Conservation (phyloP, 1,284 basidiomycete species). For the Microbotryum violaceum region DNA sequence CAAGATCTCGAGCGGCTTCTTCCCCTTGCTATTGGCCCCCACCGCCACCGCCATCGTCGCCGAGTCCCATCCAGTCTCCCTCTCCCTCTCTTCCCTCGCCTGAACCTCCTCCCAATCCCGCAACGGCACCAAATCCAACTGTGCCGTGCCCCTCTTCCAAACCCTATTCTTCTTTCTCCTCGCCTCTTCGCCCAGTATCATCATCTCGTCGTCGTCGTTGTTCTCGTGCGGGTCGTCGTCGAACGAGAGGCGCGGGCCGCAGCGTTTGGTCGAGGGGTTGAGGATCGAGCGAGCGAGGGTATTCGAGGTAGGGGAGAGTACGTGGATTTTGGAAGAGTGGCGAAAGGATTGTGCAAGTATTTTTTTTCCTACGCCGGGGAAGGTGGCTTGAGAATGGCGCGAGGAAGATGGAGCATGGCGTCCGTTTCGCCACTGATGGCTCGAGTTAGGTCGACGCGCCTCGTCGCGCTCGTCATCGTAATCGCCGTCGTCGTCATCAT, state of each 20-base stretch:
- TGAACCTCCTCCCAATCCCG: slow-evolving; percentile 1
- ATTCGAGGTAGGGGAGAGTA: neutral
- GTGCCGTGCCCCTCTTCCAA: neutral
- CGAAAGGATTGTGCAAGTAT: neutral
- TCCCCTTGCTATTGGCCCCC: neutral
- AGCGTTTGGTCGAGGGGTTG: neutral
- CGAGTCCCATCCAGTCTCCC: neutral
- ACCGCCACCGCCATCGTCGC: neutral
- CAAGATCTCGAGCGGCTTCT: neutral
- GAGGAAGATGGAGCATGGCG: neutral
- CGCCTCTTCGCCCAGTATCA: neutral
- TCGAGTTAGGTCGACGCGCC: neutral
- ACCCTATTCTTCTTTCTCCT: slow-evolving; percentile 5
- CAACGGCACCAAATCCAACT: neutral
- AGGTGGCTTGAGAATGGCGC: neutral
- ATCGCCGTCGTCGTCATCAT: no score
- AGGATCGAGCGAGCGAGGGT: neutral
- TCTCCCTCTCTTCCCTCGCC: neutral
- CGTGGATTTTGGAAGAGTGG: neutral
- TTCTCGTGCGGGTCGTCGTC: slow-evolving; percentile 2
- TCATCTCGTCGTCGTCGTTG: slow-evolving; percentile 2
- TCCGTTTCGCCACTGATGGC: neutral
- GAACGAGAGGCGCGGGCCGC: slow-evolving; percentile 4
- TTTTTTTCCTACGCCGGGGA: neutral
- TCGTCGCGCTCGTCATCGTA: neutral